A percentile compares a stretch with the other conserved stretches of the same genome.
These are phyloP conservation scores for Leccinum fallax DNA, from an alignment of 1,284 basidiomycete genomes.

Conservation along the genomic window DNA sequence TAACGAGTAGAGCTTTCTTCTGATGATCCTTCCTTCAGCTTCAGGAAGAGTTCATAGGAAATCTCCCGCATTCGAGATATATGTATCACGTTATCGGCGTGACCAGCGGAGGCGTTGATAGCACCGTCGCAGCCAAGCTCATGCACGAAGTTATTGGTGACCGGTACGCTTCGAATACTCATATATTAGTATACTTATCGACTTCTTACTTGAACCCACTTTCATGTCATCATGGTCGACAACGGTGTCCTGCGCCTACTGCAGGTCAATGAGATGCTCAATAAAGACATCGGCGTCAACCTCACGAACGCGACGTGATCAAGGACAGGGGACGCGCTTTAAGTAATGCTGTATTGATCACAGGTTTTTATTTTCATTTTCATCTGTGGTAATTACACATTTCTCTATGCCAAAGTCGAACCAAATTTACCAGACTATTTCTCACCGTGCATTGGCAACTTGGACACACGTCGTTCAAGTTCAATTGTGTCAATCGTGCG, in stretches of 20 bases:
- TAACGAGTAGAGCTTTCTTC: constrained; percentile 4
- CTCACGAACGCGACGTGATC: constrained; percentile 52
- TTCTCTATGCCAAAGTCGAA: no score
- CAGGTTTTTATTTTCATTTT: no score
- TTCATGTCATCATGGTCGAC: constrained; percentile 99
- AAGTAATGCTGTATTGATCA: no score
- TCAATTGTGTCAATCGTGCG: no score
- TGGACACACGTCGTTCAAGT: no score
- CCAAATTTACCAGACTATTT: no score
- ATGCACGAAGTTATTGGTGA: constrained; percentile 99
- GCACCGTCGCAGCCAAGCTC: constrained; percentile 96
- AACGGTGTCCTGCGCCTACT: constrained; percentile 92
- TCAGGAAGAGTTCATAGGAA: constrained; percentile 98
- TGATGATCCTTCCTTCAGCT: neutral
- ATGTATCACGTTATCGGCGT: constrained; percentile 97
- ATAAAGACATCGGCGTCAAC: constrained; percentile 93
- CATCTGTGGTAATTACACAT: no score
- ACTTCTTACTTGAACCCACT: constrained; percentile 36
- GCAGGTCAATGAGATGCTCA: constrained; percentile 96
- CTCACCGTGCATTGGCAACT: no score
- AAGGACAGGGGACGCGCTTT: no score
- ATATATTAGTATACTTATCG: neutral
- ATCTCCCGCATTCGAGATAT: constrained; percentile 93
- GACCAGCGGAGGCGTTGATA: constrained; percentile 97
- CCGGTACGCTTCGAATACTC: constrained; percentile 52